Conservation (phyloP, 441 rosid species). For the Erysimum pusillum region DNA sequence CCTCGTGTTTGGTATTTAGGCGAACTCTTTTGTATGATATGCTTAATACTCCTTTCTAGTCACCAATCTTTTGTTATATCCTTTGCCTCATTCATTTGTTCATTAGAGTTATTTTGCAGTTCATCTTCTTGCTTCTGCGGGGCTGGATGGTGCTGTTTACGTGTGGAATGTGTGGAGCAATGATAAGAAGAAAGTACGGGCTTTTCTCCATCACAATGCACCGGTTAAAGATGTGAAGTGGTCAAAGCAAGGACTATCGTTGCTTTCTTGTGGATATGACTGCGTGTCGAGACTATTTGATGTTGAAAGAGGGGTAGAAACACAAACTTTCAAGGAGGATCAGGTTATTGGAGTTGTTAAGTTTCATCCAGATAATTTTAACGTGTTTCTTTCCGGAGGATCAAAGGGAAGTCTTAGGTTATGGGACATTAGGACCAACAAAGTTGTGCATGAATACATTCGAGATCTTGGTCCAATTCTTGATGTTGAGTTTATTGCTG, state of each 20-base stretch:
- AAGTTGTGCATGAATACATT: slow-evolving; percentile 64
- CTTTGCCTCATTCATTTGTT: slow-evolving; percentile 57
- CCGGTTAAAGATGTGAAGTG: slow-evolving; percentile 86
- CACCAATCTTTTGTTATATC: neutral
- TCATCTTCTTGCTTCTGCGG: slow-evolving; percentile 93
- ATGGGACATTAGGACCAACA: slow-evolving; percentile 78
- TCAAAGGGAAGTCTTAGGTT: slow-evolving; percentile 74
- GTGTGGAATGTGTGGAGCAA: slow-evolving; percentile 89
- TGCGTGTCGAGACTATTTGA: slow-evolving; percentile 72
- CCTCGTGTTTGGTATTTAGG: neutral
- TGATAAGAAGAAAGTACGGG: slow-evolving; percentile 63
- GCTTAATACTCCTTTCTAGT: neutral
- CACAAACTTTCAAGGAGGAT: slow-evolving; percentile 70
- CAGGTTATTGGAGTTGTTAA: slow-evolving; percentile 70
- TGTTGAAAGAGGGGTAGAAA: slow-evolving; percentile 76
- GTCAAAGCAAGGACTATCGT: slow-evolving; percentile 61
- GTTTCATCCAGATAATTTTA: slow-evolving; percentile 70
- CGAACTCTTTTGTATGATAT: neutral
- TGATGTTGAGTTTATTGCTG: slow-evolving; percentile 73
- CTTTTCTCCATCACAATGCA: slow-evolving; percentile 62
- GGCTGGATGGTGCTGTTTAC: slow-evolving; percentile 70
- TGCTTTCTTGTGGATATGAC: slow-evolving; percentile 89
- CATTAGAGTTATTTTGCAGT: slow-evolving; percentile 69
- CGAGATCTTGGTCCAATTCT: slow-evolving; percentile 76
- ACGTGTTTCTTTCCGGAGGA: slow-evolving; percentile 86